phyloP scores from a whole-genome alignment of 2,329 filamentous ascomycete genomes.

The Blastomyces silverae region DNA sequence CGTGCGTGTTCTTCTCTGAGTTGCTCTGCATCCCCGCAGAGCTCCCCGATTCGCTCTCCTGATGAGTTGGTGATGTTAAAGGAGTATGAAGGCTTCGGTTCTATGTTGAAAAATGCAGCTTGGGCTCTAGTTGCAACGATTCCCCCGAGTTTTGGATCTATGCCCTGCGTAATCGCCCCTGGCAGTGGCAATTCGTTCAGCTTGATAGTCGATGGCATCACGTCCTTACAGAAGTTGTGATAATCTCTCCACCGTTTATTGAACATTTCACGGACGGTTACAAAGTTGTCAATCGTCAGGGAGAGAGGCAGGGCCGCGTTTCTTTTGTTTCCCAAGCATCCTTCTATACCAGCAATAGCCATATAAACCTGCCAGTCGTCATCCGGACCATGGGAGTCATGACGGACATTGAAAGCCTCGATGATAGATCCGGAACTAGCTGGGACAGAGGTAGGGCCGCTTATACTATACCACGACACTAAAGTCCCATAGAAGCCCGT shows the following conservation, averaged over 20 bases:
- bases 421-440: neutral
- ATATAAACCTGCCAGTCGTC: conserved; percentile 6
- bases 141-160: neutral
- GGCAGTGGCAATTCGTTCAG: neutral
- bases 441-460: neutral
- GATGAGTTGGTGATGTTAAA: neutral
- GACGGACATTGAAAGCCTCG: neutral
- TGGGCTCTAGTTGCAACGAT: neutral
- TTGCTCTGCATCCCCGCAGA: neutral
- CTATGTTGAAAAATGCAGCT: neutral
- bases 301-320: neutral
- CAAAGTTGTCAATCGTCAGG: neutral
- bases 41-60: conserved; percentile 1
- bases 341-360: neutral
- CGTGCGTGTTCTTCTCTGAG: neutral
- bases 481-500: conserved; percentile 3
- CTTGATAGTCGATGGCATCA: neutral
- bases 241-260: neutral
- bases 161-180: neutral
- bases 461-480: conserved; percentile 2
- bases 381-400: neutral
- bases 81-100: neutral
- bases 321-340: neutral
- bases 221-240: neutral
- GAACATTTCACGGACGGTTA: neutral